These are phyloP conservation scores for Saprolegnia diclina DNA, from an alignment of 352 stramenopile species.

Conservation along the genomic window DNA sequence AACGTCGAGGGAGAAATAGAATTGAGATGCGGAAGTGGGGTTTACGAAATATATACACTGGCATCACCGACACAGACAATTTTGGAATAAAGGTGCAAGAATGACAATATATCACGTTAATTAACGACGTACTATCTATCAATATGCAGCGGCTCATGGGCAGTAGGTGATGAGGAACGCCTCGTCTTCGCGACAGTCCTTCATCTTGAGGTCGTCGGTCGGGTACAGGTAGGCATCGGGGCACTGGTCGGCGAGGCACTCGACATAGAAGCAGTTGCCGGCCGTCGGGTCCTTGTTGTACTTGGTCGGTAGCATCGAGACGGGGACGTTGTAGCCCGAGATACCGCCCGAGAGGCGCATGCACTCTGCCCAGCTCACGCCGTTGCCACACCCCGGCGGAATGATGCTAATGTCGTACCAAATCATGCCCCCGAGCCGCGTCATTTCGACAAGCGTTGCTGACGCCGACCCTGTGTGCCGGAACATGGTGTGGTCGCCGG, in stretches of 20 bases:
- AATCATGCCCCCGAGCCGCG: conserved; percentile 28
- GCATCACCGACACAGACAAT: too few species aligned
- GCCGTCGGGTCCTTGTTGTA: conserved; percentile 6
- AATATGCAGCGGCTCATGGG: not conserved
- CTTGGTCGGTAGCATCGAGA: conserved; percentile 28
- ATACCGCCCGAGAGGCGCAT: conserved; percentile 17
- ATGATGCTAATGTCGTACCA: conserved; percentile 38
- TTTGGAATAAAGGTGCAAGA: too few species aligned
- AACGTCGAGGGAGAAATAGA: too few species aligned
- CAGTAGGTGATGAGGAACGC: conserved; percentile 34
- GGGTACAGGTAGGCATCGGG: conserved; percentile 31
- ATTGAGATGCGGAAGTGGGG: too few species aligned
- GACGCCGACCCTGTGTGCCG: conserved; percentile 26
- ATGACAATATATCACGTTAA: not conserved
- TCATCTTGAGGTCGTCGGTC: conserved; percentile 31
- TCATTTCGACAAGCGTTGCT: conserved; percentile 30
- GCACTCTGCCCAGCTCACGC: conserved; percentile 30
- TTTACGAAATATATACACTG: too few species aligned
- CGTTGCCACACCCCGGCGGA: conserved; percentile 29
- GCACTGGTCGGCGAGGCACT: conserved; percentile 28
- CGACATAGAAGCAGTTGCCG: conserved; percentile 26
- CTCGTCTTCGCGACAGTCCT: conserved; percentile 30
- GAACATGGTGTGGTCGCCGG: conserved; percentile 29
- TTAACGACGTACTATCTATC: not conserved
- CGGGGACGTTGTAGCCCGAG: conserved; percentile 29